These are phyloP conservation scores for Penstemon barbatus DNA, from an alignment of 257 asterid genomes.

Conservation along the genomic window DNA sequence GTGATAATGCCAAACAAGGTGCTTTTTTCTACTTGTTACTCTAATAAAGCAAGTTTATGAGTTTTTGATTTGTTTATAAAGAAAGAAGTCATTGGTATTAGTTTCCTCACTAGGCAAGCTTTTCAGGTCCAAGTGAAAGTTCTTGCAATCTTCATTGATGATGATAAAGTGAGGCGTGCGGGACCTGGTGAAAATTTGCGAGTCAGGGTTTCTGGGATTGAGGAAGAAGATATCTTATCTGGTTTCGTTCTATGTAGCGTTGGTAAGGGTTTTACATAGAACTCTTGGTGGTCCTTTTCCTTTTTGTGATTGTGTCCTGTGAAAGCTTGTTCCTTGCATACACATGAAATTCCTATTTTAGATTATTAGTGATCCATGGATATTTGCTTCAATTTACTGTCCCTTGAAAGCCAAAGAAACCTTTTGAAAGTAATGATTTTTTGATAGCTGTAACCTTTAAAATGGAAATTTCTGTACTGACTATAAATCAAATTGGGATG, in stretches of 20 bases:
- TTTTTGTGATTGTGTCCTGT: not conserved
- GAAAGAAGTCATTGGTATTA: not conserved
- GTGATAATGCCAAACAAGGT: constrained; percentile 97
- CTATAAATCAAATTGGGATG: too few relatives aligned
- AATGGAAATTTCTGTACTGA: not conserved
- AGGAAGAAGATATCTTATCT: constrained; percentile 74
- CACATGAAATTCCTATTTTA: not conserved
- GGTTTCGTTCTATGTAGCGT: constrained; percentile 73
- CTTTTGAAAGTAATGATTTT: not conserved
- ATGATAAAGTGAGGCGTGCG: constrained; percentile 64
- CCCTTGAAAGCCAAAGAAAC: not conserved
- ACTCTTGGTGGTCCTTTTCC: not conserved
- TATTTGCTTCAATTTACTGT: not conserved
- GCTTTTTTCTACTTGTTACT: constrained; percentile 20
- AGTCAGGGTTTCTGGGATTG: constrained; percentile 81
- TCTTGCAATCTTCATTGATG: constrained; percentile 69
- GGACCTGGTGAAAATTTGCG: constrained; percentile 98
- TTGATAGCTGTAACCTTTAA: not conserved
- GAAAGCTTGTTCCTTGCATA: constrained; percentile 1
- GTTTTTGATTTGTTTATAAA: constrained; percentile 9
- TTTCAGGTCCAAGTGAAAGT: constrained; percentile 80
- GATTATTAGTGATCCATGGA: not conserved
- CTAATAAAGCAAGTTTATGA: not conserved
- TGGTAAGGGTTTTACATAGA: constrained; percentile 46
- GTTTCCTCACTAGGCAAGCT: not conserved